These are phyloP conservation scores for Pulveroboletus ravenelii DNA, from an alignment of 768 basidiomycete genomes.

Conservation along the genomic window DNA sequence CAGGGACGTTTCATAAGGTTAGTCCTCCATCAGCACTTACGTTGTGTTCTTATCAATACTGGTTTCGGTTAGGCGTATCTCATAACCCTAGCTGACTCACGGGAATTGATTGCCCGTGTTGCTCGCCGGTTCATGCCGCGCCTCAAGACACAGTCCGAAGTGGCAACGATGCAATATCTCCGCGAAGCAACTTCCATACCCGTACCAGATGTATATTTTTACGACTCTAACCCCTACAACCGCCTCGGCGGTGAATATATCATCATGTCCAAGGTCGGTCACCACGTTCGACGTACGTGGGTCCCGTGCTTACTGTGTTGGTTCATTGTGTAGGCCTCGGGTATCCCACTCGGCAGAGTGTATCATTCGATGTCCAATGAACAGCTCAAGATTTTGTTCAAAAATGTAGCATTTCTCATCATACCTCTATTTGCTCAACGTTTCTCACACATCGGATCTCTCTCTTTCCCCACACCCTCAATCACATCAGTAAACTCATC, in stretches of 20 bases:
- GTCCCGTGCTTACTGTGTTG: slow-evolving; percentile 2
- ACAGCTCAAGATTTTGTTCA: slow-evolving; percentile 58
- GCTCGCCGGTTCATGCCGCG: slow-evolving; percentile 84
- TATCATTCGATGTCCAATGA: slow-evolving; percentile 68
- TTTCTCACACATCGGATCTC: slow-evolving; percentile 70
- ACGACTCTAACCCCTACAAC: slow-evolving; percentile 82
- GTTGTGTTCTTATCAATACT: neutral
- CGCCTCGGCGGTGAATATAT: slow-evolving; percentile 83
- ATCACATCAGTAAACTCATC: slow-evolving; percentile 20
- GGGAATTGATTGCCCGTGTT: slow-evolving; percentile 70
- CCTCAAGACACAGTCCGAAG: slow-evolving; percentile 83
- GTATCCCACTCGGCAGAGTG: slow-evolving; percentile 64
- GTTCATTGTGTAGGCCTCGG: slow-evolving; percentile 50
- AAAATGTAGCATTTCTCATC: slow-evolving; percentile 62
- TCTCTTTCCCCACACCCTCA: slow-evolving; percentile 41
- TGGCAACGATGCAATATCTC: slow-evolving; percentile 79
- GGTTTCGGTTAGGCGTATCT: slow-evolving; percentile 62
- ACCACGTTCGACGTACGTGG: neutral
- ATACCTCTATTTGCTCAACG: slow-evolving; percentile 75
- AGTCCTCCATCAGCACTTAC: slow-evolving; percentile 15
- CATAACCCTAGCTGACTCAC: slow-evolving; percentile 56
- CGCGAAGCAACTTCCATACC: slow-evolving; percentile 66
- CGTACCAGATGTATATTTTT: slow-evolving; percentile 69
- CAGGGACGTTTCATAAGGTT: slow-evolving; percentile 87
- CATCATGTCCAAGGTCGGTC: slow-evolving; percentile 75